Conservation (phyloP, 1,284 basidiomycete genomes). For the Tilletia walkeri region DNA sequence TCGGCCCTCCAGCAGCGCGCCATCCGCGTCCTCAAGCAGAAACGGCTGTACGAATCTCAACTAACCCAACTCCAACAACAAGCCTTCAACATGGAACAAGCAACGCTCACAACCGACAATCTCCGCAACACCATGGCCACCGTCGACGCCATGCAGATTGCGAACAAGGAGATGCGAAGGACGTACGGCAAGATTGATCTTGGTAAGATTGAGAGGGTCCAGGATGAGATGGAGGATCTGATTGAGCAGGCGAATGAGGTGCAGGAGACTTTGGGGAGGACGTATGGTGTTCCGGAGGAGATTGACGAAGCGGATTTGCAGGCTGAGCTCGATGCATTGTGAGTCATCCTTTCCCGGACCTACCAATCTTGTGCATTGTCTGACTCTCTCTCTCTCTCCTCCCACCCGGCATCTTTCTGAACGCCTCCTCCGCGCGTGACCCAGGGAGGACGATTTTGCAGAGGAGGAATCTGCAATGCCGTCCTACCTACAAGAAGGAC, state of each 20-base stretch:
- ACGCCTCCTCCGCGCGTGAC: no score
- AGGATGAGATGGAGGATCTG: conserved; percentile 89
- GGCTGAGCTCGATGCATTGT: conserved; percentile 66
- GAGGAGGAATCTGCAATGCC: conserved; percentile 72
- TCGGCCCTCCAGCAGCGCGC: conserved; percentile 92
- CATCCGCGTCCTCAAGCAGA: conserved; percentile 88
- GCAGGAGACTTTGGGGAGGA: conserved; percentile 86
- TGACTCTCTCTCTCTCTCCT: conserved; percentile 19
- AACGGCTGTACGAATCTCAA: conserved; percentile 91
- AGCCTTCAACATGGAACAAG: conserved; percentile 98
- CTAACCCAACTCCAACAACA: conserved; percentile 88
- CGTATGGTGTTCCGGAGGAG: conserved; percentile 95
- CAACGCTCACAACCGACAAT: conserved; percentile 92
- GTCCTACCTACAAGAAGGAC: conserved; percentile 40
- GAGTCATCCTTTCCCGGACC: background rate
- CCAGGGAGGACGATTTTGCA: conserved; percentile 66
- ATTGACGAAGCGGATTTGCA: conserved; percentile 95
- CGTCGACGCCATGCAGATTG: conserved; percentile 93
- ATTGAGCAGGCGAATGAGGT: conserved; percentile 97
- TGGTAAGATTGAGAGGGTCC: conserved; percentile 81
- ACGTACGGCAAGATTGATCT: conserved; percentile 98
- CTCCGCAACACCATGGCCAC: conserved; percentile 99
- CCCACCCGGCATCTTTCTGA: background rate
- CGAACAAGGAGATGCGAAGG: conserved; percentile 93
- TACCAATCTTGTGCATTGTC: background rate